phyloP scores from a whole-genome alignment of 768 basidiomycete species.

The Vishniacozyma victoriae region DNA sequence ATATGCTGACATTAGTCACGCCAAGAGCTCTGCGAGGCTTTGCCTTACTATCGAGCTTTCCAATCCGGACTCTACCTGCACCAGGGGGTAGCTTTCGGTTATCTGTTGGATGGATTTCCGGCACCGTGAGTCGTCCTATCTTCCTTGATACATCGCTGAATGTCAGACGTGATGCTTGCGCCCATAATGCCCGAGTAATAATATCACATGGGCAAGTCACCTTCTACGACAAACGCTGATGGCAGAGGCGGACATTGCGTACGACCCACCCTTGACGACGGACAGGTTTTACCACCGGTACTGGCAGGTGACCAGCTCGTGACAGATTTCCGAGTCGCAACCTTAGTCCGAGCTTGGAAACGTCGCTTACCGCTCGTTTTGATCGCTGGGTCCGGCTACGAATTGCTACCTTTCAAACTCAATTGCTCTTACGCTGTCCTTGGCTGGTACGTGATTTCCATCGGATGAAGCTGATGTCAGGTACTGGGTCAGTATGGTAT shows the following conservation, averaged over 20 bases:
- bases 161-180: slow-evolving; percentile 34
- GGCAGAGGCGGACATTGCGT: slow-evolving; percentile 34
- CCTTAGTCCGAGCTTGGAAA: slow-evolving; percentile 19
- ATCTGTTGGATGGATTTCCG: slow-evolving; percentile 32
- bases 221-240: not conserved
- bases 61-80: slow-evolving; percentile 37
- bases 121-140: slow-evolving; percentile 24
- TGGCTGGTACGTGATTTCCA: slow-evolving; percentile 27
- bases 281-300: not conserved
- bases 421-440: slow-evolving; percentile 30
- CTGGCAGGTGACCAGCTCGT: slow-evolving; percentile 28
- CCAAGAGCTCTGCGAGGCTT: slow-evolving; percentile 41
- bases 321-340: slow-evolving; percentile 22
- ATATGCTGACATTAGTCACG: no score
- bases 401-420: slow-evolving; percentile 25
- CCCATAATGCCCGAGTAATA: slow-evolving; percentile 25
- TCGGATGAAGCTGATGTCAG: slow-evolving; percentile 3
- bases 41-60: slow-evolving; percentile 39
- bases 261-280: slow-evolving; percentile 1
- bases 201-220: slow-evolving; percentile 36
- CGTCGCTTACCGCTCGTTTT: slow-evolving; percentile 27
- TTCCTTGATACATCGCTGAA: not conserved
- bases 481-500: slow-evolving; percentile 33
- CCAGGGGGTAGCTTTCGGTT: slow-evolving; percentile 23
- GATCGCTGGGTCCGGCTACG: slow-evolving; percentile 33